phyloP scores from a whole-genome alignment of 352 stramenopile species.

The Pythium utonaiense region DNA sequence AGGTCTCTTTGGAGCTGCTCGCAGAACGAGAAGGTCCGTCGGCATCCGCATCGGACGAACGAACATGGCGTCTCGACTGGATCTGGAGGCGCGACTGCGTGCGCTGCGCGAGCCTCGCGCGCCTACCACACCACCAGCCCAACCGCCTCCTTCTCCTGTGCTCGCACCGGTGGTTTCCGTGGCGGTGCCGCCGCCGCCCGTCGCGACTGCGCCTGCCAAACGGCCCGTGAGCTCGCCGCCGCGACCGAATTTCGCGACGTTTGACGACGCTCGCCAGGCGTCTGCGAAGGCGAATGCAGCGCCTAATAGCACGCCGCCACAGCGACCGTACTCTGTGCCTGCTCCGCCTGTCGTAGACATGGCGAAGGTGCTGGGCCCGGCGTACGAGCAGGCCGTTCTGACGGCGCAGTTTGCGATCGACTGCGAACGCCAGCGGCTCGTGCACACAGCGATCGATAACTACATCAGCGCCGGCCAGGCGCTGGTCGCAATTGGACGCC shows the following conservation, averaged over 20 bases:
- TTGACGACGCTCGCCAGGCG: conserved; percentile 1
- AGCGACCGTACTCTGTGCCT: neutral
- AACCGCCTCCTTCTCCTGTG: neutral
- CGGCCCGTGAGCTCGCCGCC: conserved; percentile 1
- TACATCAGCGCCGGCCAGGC: conserved; percentile 69
- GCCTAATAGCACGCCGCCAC: neutral
- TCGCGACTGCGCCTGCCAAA: neutral
- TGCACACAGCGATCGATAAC: conserved; percentile 63
- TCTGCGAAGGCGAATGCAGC: neutral
- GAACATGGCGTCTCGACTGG: conserved; percentile 32
- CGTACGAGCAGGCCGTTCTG: conserved; percentile 58
- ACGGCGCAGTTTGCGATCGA: conserved; percentile 69
- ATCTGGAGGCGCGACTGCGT: conserved; percentile 60
- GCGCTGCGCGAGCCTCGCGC: conserved; percentile 34
- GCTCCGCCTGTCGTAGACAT: conserved; percentile 26
- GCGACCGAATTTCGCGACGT: conserved; percentile 19
- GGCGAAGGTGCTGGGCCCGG: conserved; percentile 40
- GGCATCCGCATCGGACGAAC: no score
- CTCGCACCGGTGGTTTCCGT: conserved; percentile 13
- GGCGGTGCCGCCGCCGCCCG: neutral
- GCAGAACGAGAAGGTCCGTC: neutral
- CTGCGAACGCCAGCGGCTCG: conserved; percentile 54
- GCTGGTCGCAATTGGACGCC: conserved; percentile 61
- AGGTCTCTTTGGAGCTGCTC: neutral
- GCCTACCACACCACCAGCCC: neutral